Evolutionary conservation across 306 rosid genomes (phyloP).

Genomic region (Glycyrrhiza uralensis): DNA sequence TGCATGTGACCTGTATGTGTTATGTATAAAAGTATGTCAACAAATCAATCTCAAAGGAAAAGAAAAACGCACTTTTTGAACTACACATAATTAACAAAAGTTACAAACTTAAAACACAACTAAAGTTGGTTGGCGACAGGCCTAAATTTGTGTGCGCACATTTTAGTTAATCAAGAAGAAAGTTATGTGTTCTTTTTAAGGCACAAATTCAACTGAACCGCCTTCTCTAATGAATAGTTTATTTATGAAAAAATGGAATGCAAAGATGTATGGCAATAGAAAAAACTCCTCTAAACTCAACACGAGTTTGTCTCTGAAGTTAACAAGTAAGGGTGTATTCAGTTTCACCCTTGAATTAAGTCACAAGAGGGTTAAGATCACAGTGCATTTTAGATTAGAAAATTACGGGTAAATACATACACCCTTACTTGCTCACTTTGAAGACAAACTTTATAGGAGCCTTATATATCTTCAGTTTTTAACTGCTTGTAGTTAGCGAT

Average conservation of each 20-base stretch:
- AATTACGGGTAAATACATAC: not conserved
- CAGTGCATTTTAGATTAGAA: not conserved
- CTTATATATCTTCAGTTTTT: not conserved
- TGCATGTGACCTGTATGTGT: not conserved
- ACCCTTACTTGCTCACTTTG: not conserved
- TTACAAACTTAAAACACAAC: not conserved
- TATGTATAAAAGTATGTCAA: not conserved
- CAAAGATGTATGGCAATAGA: not conserved
- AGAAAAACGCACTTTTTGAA: not conserved
- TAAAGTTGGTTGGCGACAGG: slow-evolving; percentile 1
- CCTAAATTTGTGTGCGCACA: not conserved
- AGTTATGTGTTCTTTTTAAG: not conserved
- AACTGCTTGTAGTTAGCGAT: not conserved
- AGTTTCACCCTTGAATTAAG: not conserved
- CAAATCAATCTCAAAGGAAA: not conserved
- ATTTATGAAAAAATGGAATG: not conserved
- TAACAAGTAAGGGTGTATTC: not conserved
- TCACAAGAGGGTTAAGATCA: not conserved
- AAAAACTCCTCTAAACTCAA: not conserved
- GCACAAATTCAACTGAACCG: not conserved
- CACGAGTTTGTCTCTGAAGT: not conserved
- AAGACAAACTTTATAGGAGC: not conserved
- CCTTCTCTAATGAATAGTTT: not conserved
- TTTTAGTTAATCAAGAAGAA: not conserved
- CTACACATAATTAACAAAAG: not conserved